Percentiles rank a stretch among this genome's conserved stretches.
phyloP scores from a whole-genome alignment of 1,284 basidiomycete species.

The Rhodotorula sp. region DNA sequence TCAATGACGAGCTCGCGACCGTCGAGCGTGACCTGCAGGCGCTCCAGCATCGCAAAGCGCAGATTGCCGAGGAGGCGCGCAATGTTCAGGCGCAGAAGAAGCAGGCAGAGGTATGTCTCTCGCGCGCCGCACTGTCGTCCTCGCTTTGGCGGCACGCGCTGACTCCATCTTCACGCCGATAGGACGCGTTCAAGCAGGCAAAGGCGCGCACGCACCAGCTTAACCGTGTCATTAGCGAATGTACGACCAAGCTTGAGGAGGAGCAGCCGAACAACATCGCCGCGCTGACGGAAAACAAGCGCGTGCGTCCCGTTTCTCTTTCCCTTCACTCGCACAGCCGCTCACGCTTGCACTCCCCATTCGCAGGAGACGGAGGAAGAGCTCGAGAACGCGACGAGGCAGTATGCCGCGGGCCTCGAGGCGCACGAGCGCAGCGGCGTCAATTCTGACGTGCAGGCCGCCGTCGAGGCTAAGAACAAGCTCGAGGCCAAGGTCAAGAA shows the following conservation, averaged over 20 bases:
- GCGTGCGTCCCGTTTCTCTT: conserved; percentile 51
- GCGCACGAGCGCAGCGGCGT: not conserved
- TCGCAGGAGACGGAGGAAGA: conserved; percentile 40
- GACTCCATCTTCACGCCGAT: not conserved
- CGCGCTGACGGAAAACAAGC: conserved; percentile 61
- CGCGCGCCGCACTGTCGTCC: too few species aligned
- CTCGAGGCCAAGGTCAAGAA: conserved; percentile 56
- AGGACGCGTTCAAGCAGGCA: conserved; percentile 24
- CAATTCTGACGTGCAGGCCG: conserved; percentile 55
- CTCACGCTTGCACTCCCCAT: not conserved
- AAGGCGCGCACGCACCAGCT: conserved; percentile 33
- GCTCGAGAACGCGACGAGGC: conserved; percentile 41
- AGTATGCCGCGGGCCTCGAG: conserved; percentile 17
- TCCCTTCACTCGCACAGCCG: not conserved
- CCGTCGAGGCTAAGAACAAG: conserved; percentile 52
- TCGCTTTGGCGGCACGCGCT: not conserved
- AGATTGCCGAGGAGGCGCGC: conserved; percentile 14
- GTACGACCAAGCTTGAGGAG: conserved; percentile 67
- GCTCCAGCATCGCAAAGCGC: conserved; percentile 15
- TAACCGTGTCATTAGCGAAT: conserved; percentile 52
- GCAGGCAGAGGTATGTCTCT: conserved; percentile 16
- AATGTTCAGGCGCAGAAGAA: conserved; percentile 9
- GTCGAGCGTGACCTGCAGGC: conserved; percentile 6
- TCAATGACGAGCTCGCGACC: conserved; percentile 4
- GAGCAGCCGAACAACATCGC: conserved; percentile 71